A percentile compares a stretch with the other conserved stretches of the same genome.
These are phyloP conservation scores for Wallacemonas sp. DNA, from an alignment of 208 protist genomes.

Conservation along the genomic window DNA sequence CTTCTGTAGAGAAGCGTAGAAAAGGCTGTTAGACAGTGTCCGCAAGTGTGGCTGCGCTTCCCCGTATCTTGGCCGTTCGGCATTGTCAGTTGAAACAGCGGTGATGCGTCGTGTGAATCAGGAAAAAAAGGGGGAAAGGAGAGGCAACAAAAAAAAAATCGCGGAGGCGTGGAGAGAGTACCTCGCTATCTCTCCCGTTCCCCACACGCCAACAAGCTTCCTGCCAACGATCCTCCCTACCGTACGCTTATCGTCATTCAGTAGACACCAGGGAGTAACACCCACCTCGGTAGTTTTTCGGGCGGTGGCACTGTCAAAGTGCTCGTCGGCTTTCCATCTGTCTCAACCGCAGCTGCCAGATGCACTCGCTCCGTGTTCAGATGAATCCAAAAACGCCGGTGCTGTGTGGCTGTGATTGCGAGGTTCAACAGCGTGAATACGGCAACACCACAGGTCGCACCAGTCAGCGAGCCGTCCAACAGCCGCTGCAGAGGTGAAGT, in stretches of 20 bases:
- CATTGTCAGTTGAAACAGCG: no score
- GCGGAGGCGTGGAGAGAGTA: not conserved
- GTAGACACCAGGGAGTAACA: not conserved
- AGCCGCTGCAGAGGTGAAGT: no score
- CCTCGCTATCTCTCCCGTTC: no score
- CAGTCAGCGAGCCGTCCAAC: not conserved
- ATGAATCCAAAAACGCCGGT: slow-evolving; percentile 61
- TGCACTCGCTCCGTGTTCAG: slow-evolving; percentile 28
- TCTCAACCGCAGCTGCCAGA: no score
- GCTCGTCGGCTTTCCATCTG: not conserved
- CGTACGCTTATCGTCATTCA: no score
- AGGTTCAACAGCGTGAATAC: slow-evolving; percentile 67
- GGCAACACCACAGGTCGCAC: slow-evolving; percentile 22
- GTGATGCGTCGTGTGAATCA: no score
- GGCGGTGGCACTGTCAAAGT: not conserved
- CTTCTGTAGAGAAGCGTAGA: not conserved
- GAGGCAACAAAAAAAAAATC: not conserved
- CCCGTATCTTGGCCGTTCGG: no score
- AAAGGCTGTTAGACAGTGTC: not conserved
- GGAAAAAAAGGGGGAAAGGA: not conserved
- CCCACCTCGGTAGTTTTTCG: not conserved
- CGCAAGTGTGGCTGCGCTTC: no score
- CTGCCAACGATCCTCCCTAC: no score
- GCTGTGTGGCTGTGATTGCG: slow-evolving; percentile 57
- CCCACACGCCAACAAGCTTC: no score